Evolutionary conservation across 305 asterid genomes (phyloP), one percentile per base, ranked within the genome.

Genomic region (Rubia peregrina): DNA sequence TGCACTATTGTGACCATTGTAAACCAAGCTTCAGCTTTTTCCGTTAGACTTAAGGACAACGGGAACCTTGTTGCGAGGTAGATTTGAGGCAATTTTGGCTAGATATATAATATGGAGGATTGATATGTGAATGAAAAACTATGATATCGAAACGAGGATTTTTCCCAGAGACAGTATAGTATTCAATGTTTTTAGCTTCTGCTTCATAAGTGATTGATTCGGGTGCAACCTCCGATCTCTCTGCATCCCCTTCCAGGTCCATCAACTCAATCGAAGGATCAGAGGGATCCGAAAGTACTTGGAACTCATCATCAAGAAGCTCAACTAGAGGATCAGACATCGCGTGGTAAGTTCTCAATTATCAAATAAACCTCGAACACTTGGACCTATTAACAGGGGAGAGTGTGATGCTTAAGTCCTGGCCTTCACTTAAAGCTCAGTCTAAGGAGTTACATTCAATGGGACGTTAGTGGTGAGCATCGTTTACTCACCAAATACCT

Each of bases 21-120:
- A 81, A 41, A 55, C 3, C 65, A 60, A 42, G 26, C 75, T 59
- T 86, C 89, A 83, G 65, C 65, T 71, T 80, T 65, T 79, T 74
- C 78, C 81, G 48, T 68, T 74, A 30, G 76, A 80, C 55, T 62
- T 80, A 7, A 87, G 76, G 69, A 77, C 80, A 26, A 44, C 84
- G 1, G 78, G 78, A 55, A 76, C 83, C 26, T n/a, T 19, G 16
- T 72, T 14, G 2, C 3, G 17, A 55, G 61, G 11, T 55, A n/a
- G 61, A 12, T 3, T 48, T 48, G 53, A 12, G 12, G 0, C 0
- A 24, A 72, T 40, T 8, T 64, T 68, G 26, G 7, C 22, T 3
- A 85, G 90, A n/a, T n/a, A n/a, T n/a, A n/a, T n/a, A n/a, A n/a
- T n/a, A 70, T 41, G 5, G 38, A 26, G 26, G 60, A 11, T 7